Evolutionary conservation across 352 stramenopile species (phyloP), one percentile per base, ranked within the genome.

Genomic region (Globisporangium irregulare): DNA sequence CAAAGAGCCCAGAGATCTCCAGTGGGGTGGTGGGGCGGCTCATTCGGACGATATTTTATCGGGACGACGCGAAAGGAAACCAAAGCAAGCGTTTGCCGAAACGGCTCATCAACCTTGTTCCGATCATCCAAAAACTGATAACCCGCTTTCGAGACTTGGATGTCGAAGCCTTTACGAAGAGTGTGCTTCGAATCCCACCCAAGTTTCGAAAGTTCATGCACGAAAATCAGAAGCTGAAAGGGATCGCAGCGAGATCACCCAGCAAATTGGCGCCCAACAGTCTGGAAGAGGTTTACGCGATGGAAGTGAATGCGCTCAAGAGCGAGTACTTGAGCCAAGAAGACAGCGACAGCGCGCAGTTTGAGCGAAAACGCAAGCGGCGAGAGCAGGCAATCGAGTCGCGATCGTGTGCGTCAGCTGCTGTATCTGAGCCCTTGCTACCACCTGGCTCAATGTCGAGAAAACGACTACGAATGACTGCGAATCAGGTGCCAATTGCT

Each of bases 291-390:
- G 36, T 84, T 6, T 22, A 54, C 10, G 69, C 68, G 7, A 71
- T 83, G 20, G 59, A 76, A 58, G 38, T 51, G 3, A 80, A 73
- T 55, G 72, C 70, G 2, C 57, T 87, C 10, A 74, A 87, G 51
- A 81, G 82, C 48, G 84, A 75, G 58, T 92, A 91, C 56, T 29
- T 87, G 22, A 93, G 74, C 32, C 85, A 93, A 68, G 64, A 64
- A 57, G 79, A 84, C 36, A 75, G 29, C 36, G 54, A 75, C 10
- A 58, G 18, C 5, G 43, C 54, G 4, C 72, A 32, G 9, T 63
- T 59, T 6, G 70, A 76, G 36, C 70, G 73, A 8, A 89, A 91
- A 46, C 69, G 82, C 29, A 88, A 89, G 53, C 67, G 77, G 50
- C 68, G 74, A 63, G 74, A 87, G 48, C 65, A 82, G 57, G 75